Conservation (phyloP, 202 grass and related monocot genomes). For the Schoenoplectus tabernaemontani region DNA sequence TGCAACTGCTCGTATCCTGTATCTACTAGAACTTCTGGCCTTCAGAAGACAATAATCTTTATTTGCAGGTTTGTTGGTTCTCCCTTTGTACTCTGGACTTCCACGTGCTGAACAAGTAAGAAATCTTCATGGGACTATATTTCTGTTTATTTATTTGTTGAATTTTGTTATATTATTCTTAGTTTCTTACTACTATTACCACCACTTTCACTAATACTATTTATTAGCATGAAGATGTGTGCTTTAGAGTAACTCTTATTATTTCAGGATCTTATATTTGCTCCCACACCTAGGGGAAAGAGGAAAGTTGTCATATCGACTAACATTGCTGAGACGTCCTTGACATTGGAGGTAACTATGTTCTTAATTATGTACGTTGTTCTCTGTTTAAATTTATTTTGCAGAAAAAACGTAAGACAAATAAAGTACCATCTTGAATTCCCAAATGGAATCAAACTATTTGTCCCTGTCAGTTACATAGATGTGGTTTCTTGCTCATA, state of each 20-base stretch:
- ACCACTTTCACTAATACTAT: background rate
- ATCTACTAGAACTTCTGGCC: background rate
- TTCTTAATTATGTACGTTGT: background rate
- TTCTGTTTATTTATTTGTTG: background rate
- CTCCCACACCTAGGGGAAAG: constrained; percentile 71
- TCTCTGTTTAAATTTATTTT: background rate
- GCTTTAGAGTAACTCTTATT: constrained; percentile 14
- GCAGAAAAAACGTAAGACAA: background rate
- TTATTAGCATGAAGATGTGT: constrained; percentile 9
- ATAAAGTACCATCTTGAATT: background rate
- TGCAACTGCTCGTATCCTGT: background rate
- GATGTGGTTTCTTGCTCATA: background rate
- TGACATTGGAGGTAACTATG: constrained; percentile 74
- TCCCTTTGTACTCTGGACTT: constrained; percentile 91
- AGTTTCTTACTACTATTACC: too few relatives aligned
- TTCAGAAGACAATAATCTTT: background rate
- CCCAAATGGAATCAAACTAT: background rate
- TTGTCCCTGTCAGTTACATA: background rate
- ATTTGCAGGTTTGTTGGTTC: constrained; percentile 67
- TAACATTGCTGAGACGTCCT: constrained; percentile 92
- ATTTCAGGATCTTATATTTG: constrained; percentile 88
- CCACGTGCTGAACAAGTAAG: constrained; percentile 72
- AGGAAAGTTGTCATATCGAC: constrained; percentile 98
- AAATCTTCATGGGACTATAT: background rate
- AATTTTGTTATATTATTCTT: background rate